Evolutionary conservation across 2,329 filamentous ascomycete genomes (phyloP).

Genomic region (Pseudohalonectria lignicola): DNA sequence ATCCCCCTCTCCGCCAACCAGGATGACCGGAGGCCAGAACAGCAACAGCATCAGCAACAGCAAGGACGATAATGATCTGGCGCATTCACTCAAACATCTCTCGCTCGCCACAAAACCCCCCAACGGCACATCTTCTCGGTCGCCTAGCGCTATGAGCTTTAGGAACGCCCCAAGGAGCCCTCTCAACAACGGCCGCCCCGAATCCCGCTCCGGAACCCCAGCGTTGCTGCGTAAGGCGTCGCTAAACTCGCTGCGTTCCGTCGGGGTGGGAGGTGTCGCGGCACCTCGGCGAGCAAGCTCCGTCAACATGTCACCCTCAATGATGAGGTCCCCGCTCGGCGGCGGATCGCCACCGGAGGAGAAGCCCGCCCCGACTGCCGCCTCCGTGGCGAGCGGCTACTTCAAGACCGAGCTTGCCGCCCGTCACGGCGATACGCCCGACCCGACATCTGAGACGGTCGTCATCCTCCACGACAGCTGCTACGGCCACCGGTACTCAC

Average conservation of each 20-base stretch:
- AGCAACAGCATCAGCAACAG: neutral
- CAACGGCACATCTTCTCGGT: conserved; percentile 11
- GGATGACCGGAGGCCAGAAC: conserved; percentile 3
- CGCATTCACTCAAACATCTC: conserved; percentile 12
- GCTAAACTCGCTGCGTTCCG: conserved; percentile 42
- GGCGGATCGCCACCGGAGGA: conserved; percentile 18
- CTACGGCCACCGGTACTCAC: conserved; percentile 85
- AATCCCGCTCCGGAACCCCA: conserved; percentile 36
- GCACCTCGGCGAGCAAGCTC: conserved; percentile 38
- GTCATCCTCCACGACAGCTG: conserved; percentile 89
- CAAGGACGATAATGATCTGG: conserved; percentile 5
- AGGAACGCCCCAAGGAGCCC: conserved; percentile 27
- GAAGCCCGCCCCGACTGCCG: conserved; percentile 4
- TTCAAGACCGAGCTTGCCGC: conserved; percentile 59
- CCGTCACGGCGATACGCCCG: conserved; percentile 25
- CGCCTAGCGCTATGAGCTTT: conserved; percentile 23
- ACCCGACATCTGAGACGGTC: conserved; percentile 48
- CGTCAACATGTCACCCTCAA: conserved; percentile 30
- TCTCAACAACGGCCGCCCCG: conserved; percentile 21
- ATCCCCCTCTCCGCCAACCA: conserved; percentile 1
- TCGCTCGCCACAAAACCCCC: conserved; percentile 6
- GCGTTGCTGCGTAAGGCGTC: conserved; percentile 44
- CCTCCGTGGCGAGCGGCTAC: conserved; percentile 35
- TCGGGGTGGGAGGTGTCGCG: conserved; percentile 24
- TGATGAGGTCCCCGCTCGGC: conserved; percentile 23